These are phyloP conservation scores for slime mould (Dictyostelium discoideum) DNA, from an alignment of 78 protist species.

Conservation along the genomic window dicty_2.7 NC_007090.3:570001-570500, in stretches of 20 bases:
- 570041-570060: conserved; percentile 96
- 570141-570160: conserved; percentile 97
- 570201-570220: conserved; percentile 94
- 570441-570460: conserved; percentile 89
- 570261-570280: conserved; percentile 94
- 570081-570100: conserved; percentile 88
- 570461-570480: conserved; percentile 54
- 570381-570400: conserved; percentile 94
- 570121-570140: conserved; percentile 99
- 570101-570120: conserved; percentile 97
- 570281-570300: conserved; percentile 82
- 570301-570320: conserved; percentile 63
- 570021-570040: conserved; percentile 94
- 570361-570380: conserved; percentile 94
- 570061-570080: conserved; percentile 98
- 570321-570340: not conserved
- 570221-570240: conserved; percentile 99
- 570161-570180: conserved; percentile 98
- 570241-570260: conserved; percentile 96
- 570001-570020: conserved; percentile 96
- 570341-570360: conserved; percentile 19
- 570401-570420: conserved; percentile 97
- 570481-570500: conserved; percentile 95
- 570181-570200: conserved; percentile 93
- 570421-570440: conserved; percentile 82